Percentiles rank a stretch among this genome's conserved stretches.
Conservation (phyloP, 106 monocot genomes). For the Acorus calamus region DNA sequence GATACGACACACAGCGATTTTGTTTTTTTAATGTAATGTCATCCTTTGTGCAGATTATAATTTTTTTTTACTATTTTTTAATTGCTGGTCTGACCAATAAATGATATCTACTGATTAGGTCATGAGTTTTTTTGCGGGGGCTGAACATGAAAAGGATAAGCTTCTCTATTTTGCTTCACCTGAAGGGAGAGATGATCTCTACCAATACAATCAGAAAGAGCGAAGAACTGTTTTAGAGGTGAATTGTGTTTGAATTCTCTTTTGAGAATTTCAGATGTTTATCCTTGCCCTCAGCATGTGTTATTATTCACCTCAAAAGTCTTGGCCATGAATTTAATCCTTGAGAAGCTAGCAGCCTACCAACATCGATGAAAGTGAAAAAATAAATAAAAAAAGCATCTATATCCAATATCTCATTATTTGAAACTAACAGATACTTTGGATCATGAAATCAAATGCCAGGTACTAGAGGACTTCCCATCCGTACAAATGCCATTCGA, state of each 20-base stretch:
- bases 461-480: slow-evolving; percentile 92
- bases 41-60: not conserved
- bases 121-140: slow-evolving; percentile 80
- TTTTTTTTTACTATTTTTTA: not conserved
- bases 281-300: no score
- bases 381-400: no score
- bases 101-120: slow-evolving; percentile 29
- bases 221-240: slow-evolving; percentile 83
- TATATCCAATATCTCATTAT: no score
- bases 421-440: no score
- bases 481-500: slow-evolving; percentile 92
- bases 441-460: slow-evolving; percentile 6
- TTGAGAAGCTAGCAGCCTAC: no score
- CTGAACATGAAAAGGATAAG: slow-evolving; percentile 88
- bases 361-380: no score
- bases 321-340: no score
- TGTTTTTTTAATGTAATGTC: not conserved
- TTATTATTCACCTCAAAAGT: no score
- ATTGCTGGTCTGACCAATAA: not conserved
- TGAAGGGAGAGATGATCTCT: slow-evolving; percentile 94
- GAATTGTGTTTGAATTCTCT: not conserved
- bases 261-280: no score
- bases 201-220: slow-evolving; percentile 94
- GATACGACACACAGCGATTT: no score
- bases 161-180: slow-evolving; percentile 87